These are phyloP conservation scores for Apophysomyces variabilis DNA, from an alignment of 371 early-diverging fungal genomes.

Conservation along the genomic window DNA sequence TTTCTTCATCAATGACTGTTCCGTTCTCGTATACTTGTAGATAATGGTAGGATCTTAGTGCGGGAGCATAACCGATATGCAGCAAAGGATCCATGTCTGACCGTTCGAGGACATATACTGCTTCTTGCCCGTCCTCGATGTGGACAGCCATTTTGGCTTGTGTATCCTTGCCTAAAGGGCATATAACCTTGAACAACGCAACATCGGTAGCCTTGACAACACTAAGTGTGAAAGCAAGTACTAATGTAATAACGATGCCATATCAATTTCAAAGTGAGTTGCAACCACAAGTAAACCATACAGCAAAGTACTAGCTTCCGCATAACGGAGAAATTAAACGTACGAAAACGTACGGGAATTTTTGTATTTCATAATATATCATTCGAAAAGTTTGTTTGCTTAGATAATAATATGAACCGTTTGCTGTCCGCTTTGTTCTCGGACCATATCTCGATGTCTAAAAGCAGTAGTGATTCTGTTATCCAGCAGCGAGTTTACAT, in stretches of 20 bases:
- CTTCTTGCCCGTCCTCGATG: conserved; percentile 13
- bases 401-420: background rate
- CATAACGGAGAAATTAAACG: conserved; percentile 8
- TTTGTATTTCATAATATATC: background rate
- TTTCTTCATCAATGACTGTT: conserved; percentile 24
- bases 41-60: conserved; percentile 27
- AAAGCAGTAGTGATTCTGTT: background rate
- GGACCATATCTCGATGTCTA: background rate
- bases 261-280: no score
- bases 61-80: conserved; percentile 24
- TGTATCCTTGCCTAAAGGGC: background rate
- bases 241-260: background rate
- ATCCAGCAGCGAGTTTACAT: background rate
- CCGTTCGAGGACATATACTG: conserved; percentile 15
- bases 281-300: background rate
- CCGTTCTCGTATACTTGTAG: conserved; percentile 19
- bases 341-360: background rate
- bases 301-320: background rate
- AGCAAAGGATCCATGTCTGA: conserved; percentile 27
- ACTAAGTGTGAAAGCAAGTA: conserved; percentile 10
- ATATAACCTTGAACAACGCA: conserved; percentile 17
- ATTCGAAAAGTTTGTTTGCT: background rate
- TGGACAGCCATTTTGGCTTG: conserved; percentile 26
- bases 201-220: conserved; percentile 21
- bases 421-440: background rate